Conservation (phyloP, 371 early-diverging fungal species). For the Capniomyces stellatus region DNA sequence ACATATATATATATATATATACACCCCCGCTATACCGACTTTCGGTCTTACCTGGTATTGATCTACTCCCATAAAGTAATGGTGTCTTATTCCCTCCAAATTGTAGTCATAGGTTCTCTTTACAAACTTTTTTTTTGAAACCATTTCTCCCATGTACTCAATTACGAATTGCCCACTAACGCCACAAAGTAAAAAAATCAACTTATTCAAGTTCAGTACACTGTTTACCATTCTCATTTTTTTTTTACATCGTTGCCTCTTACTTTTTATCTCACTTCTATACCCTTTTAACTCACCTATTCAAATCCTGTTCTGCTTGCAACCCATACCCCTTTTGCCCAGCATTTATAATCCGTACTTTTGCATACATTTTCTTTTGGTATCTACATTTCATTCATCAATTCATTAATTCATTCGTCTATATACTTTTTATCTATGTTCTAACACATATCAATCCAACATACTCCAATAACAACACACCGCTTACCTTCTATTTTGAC, state of each 20-base stretch:
- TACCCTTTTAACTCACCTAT: not conserved
- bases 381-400: too few species aligned
- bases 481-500: conserved; percentile 59
- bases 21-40: too few species aligned
- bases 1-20: too few species aligned
- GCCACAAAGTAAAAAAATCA: too few species aligned
- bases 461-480: too few species aligned
- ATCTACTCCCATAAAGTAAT: conserved; percentile 92
- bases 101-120: conserved; percentile 66
- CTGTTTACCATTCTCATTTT: too few species aligned
- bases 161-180: conserved; percentile 53
- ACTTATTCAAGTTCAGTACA: too few species aligned
- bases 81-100: conserved; percentile 64
- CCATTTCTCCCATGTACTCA: conserved; percentile 94
- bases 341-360: conserved; percentile 69
- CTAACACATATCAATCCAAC: too few species aligned
- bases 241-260: too few species aligned
- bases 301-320: conserved; percentile 30
- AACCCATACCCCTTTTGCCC: conserved; percentile 87
- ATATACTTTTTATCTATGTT: too few species aligned
- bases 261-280: too few species aligned
- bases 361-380: conserved; percentile 59
- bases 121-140: conserved; percentile 53
- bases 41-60: conserved; percentile 78
- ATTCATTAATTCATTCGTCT: too few species aligned